Evolutionary conservation across 2,329 filamentous ascomycete species (phyloP).

Genomic region (Ophiosphaerella korrae): DNA sequence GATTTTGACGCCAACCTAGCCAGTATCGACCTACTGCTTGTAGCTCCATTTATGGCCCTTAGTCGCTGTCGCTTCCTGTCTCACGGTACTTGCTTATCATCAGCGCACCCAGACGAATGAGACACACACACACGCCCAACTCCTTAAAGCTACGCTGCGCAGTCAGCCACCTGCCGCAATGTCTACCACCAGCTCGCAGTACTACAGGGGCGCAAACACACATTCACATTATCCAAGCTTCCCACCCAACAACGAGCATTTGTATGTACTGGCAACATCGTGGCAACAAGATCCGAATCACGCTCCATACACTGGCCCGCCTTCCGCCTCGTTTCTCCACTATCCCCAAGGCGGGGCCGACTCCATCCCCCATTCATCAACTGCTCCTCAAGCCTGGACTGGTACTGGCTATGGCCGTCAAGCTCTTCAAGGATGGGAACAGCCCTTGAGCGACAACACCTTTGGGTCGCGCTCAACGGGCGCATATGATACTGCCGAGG

Average conservation of each 20-base stretch:
- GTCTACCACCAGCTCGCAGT: constrained; percentile 38
- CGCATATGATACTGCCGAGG: constrained; percentile 25
- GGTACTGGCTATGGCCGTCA: constrained; percentile 20
- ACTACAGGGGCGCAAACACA: constrained; percentile 35
- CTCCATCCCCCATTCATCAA: constrained; percentile 25
- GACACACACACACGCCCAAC: constrained; percentile 18
- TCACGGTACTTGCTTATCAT: constrained; percentile 18
- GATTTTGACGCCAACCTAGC: constrained; percentile 7
- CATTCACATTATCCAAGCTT: constrained; percentile 36
- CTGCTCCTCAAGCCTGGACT: constrained; percentile 25
- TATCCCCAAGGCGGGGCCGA: constrained; percentile 31
- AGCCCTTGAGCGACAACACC: constrained; percentile 16
- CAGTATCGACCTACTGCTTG: constrained; percentile 22
- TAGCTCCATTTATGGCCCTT: constrained; percentile 26
- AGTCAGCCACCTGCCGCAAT: constrained; percentile 34
- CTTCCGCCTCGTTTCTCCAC: constrained; percentile 29
- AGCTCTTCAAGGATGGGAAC: constrained; percentile 23
- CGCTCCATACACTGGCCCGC: constrained; percentile 31
- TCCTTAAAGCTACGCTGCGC: constrained; percentile 31
- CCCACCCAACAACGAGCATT: constrained; percentile 22
- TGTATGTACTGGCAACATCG: constrained; percentile 30
- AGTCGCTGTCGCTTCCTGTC: constrained; percentile 25
- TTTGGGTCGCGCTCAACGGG: constrained; percentile 22
- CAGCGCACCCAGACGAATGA: constrained; percentile 20
- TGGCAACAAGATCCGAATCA: constrained; percentile 29